Base-by-base conservation (phyloP, 306 rosid genomes). In the Quercus variabilis region DNA sequence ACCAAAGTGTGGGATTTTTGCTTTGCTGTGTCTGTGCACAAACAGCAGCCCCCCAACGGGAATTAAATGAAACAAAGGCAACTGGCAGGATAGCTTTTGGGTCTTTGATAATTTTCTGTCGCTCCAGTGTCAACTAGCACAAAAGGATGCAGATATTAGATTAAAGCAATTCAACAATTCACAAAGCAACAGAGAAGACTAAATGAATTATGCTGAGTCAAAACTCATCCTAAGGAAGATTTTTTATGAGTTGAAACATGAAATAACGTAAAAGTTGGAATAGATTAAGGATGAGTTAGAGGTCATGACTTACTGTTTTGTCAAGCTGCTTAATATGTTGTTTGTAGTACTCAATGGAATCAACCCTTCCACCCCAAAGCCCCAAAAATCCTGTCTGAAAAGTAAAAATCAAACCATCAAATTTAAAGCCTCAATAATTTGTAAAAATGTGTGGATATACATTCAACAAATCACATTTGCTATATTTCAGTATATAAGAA, bases 1-100 rank as follows among this genome's bases (percentile, higher is more conserved):
- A 79, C 98, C 98, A 95, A 41, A 93, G 86, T 3, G 96, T 95
- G 30, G 99, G 99, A 74, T 95, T 95, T 79, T 83, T 91, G 91
- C 96, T 91, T 80, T 95, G 99, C 69, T 90, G 95, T 56, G 99
- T 95, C 87, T 95, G 98, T 18, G 99, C 99, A 83, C 99, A 95
- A 81, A 95, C 98, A 0, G 99, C 90, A 8, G 99, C 98, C 55
- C 96, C 98, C 97, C 99, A 95, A 13, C 98, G 94, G 1, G 98
- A 93, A 69, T 85, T 83, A 82, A 95, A 95, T 7, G 94, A 95
- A 79, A 95, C 92, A 85, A 95, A 95, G 76, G 97, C 88, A 74
- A 93, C 99, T 1, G 99, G 99, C 79, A 89, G 79, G 78, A 93
- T 79, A 55, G 89, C 84, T 84, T 90, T 93, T 26, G 98, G 49